Evolutionary conservation across 192 early-diverging fungal species (phyloP).

Genomic region (Geranomyces variabilis): DNA sequence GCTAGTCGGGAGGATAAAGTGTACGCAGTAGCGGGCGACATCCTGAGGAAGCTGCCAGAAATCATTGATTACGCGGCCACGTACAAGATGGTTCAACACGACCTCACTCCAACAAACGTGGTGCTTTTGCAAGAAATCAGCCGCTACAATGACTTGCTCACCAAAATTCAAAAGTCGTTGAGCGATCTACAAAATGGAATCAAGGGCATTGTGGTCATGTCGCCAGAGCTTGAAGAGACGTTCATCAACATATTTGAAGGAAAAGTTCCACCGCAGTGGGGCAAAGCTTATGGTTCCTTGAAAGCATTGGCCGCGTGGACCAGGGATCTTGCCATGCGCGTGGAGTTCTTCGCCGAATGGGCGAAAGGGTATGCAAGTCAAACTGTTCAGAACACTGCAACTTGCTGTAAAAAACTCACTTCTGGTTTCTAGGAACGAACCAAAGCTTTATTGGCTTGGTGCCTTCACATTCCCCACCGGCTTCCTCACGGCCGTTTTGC

Average conservation of each 20-base stretch:
- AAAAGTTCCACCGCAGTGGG: constrained; percentile 62
- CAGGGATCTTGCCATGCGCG: constrained; percentile 51
- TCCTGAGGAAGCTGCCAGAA: constrained; percentile 54
- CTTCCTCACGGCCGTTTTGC: constrained; percentile 63
- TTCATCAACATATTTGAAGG: constrained; percentile 57
- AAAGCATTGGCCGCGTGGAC: constrained; percentile 61
- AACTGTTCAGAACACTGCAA: not conserved
- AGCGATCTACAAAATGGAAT: constrained; percentile 61
- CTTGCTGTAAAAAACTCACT: not conserved
- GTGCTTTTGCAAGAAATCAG: constrained; percentile 62
- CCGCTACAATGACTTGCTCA: constrained; percentile 57
- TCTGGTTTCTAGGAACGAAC: constrained; percentile 41
- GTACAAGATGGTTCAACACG: constrained; percentile 50
- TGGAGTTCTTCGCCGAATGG: constrained; percentile 66
- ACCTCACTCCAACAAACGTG: constrained; percentile 59
- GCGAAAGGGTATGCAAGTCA: constrained; percentile 56
- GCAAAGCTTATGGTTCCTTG: constrained; percentile 55
- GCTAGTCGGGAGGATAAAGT: constrained; percentile 61
- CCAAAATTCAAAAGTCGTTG: constrained; percentile 50
- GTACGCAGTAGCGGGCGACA: constrained; percentile 48
- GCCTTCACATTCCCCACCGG: constrained; percentile 65
- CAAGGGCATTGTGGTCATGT: constrained; percentile 68
- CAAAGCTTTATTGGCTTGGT: constrained; percentile 59
- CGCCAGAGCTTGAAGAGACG: constrained; percentile 61
- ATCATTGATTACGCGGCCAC: constrained; percentile 59